Evolutionary conservation across 441 rosid genomes (phyloP).

Genomic region (Gossypium schwendimanii): DNA sequence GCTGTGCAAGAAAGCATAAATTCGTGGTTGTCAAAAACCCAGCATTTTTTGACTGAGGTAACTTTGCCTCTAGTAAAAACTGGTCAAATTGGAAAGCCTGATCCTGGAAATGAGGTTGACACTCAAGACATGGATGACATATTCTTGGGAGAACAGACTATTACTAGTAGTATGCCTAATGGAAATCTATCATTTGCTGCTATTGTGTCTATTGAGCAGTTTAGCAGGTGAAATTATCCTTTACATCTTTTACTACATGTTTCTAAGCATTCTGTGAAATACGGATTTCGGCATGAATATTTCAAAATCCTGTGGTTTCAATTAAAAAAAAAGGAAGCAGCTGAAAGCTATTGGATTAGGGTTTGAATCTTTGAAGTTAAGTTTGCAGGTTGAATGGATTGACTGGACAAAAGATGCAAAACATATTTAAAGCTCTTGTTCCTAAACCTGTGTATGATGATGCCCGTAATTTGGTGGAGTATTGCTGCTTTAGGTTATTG

Average conservation of each 20-base stretch:
- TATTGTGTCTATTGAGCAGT: conserved; percentile 79
- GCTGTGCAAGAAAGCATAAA: conserved; percentile 64
- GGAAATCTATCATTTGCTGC: conserved; percentile 75
- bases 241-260: background rate
- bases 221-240: conserved; percentile 62
- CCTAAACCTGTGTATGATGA: conserved; percentile 46
- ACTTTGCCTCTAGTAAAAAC: conserved; percentile 54
- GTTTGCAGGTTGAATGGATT: conserved; percentile 90
- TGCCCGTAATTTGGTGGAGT: conserved; percentile 79
- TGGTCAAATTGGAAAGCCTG: conserved; percentile 40
- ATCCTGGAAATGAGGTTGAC: conserved; percentile 32
- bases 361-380: conserved; percentile 33
- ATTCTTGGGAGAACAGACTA: conserved; percentile 68
- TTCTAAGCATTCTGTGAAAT: background rate
- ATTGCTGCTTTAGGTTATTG: conserved; percentile 90
- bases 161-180: conserved; percentile 44
- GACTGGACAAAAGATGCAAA: conserved; percentile 77
- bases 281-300: background rate
- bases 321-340: background rate
- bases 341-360: conserved; percentile 5
- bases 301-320: background rate
- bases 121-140: conserved; percentile 58
- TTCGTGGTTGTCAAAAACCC: conserved; percentile 81
- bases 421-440: conserved; percentile 77
- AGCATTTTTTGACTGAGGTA: conserved; percentile 47